Percentiles rank a stretch among this genome's conserved stretches.
Conservation (phyloP, 768 basidiomycete species). For the Hysterangium stoloniferum region DNA sequence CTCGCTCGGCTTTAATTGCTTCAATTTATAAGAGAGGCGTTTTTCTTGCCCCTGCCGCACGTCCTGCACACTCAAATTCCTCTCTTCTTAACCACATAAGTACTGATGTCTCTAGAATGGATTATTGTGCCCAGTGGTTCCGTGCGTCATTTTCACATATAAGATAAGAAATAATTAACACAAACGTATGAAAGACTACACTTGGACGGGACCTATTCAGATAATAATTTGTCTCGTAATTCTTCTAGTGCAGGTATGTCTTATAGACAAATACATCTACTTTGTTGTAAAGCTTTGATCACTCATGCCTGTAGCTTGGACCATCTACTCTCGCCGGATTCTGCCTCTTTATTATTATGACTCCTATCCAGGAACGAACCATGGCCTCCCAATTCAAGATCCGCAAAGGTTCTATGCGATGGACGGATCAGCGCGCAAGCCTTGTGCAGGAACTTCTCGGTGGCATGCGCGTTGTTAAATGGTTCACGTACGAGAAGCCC, state of each 20-base stretch:
- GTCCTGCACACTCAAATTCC: constrained; percentile 53
- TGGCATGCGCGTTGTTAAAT: constrained; percentile 68
- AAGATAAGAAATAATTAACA: not conserved
- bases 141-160: not conserved
- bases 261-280: not conserved
- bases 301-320: constrained; percentile 39
- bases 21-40: constrained; percentile 67
- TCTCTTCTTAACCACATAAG: constrained; percentile 54
- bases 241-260: constrained; percentile 45
- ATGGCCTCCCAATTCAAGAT: constrained; percentile 52
- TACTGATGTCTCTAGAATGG: constrained; percentile 59
- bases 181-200: not conserved
- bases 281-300: constrained; percentile 2
- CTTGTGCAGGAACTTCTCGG: constrained; percentile 59
- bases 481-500: constrained; percentile 65
- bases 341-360: constrained; percentile 52
- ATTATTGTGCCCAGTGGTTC: constrained; percentile 56
- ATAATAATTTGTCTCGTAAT: constrained; percentile 51
- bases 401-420: constrained; percentile 47
- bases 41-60: constrained; percentile 54
- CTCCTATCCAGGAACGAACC: constrained; percentile 54
- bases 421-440: constrained; percentile 56
- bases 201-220: constrained; percentile 65
- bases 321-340: constrained; percentile 67
- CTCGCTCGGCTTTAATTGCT: constrained; percentile 57